Evolutionary conservation across 495 filamentous ascomycete species (phyloP).

Genomic region (Parathielavia appendiculata): DNA sequence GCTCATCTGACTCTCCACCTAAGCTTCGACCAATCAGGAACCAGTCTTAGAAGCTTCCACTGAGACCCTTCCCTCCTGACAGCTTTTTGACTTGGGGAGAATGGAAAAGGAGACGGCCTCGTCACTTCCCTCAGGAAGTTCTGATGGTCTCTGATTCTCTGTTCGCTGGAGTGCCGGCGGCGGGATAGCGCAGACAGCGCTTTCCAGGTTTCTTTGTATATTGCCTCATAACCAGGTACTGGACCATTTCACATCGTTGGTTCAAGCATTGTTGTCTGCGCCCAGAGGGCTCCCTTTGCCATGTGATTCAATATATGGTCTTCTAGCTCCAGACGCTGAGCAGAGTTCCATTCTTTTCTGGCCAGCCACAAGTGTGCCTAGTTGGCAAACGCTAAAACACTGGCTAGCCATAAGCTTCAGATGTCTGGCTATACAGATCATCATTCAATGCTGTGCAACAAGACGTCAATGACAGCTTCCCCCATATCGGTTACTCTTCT

Average conservation of each 20-base stretch:
- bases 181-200: too few species aligned
- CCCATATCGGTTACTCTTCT: background rate
- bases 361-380: background rate
- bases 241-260: too few species aligned
- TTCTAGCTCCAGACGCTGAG: background rate
- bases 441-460: slow-evolving; percentile 10
- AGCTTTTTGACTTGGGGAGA: background rate
- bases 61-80: background rate
- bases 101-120: background rate
- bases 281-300: too few species aligned
- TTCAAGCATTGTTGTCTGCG: too few species aligned
- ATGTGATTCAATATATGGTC: background rate
- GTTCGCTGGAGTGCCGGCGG: too few species aligned
- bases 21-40: slow-evolving; percentile 12
- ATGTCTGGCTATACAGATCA: background rate
- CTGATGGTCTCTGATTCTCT: too few species aligned
- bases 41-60: background rate
- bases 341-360: background rate
- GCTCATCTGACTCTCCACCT: background rate
- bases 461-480: slow-evolving; percentile 1
- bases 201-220: too few species aligned
- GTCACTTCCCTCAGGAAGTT: background rate
- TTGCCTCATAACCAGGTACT: too few species aligned
- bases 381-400: background rate
- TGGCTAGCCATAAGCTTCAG: background rate